Base-by-base conservation (phyloP, 108 stramenopile species). In the Licmophora abbreviata region DNA sequence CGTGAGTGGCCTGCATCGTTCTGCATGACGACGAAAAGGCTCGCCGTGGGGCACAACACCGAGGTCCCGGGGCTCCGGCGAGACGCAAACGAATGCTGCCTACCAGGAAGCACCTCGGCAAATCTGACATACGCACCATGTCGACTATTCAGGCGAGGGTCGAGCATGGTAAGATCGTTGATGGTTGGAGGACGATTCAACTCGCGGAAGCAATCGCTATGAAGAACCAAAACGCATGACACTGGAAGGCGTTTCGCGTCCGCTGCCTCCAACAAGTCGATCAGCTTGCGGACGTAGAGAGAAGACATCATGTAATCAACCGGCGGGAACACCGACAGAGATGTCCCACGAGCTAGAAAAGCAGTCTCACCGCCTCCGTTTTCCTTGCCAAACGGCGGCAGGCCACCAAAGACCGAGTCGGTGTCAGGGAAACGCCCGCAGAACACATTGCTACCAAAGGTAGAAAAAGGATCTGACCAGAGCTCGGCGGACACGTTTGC, bases 261-360 rank as follows among this genome's bases (percentile, higher is more conserved):
- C 32, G 48, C 58, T 32, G 26, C 41, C 40, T 72, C 74, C 29
- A 83, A 37, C 44, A 84, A 38, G 44, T 81, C 78, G 30, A 86
- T 26, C 44, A 86, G 74, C 43, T 58, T 73, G 20, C 74, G 56
- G 12, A 79, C 44, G 52, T 79, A 90, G 32, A 58, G 59, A 17
- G 82, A 76, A 33, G 88, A 74, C n/a, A 85, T 69, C 44, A 77
- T 73, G 37, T 58, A 81, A 45, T 91, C 88, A 2, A 77, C 65
- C 25, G 88, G 84, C 4, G 66, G 45, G 17, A 81, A 51, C 3
- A 80, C 77, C 17, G 69, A 56, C 11, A 74, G 71, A 29, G 80
- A 76, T 23, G 77, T 78, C 32, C 80, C 82, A 29, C 59, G 47
- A 9, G 48, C 36, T 26, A 43, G 21, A 29, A 76, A 38, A 1